Conservation (phyloP, 352 stramenopile species). For the Phytopythium chamaehyphon region DNA sequence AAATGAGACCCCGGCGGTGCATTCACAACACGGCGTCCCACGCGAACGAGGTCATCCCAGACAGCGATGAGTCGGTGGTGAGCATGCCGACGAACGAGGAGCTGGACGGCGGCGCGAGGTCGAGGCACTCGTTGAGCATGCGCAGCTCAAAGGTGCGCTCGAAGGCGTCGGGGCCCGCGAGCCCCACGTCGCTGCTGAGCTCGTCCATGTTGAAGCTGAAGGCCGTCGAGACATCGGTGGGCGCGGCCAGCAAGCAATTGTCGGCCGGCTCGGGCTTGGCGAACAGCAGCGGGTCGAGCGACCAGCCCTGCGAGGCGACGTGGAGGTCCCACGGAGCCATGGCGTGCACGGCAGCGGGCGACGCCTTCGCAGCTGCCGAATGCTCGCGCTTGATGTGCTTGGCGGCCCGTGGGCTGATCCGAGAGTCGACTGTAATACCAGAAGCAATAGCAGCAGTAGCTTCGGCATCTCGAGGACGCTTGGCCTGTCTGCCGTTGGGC, state of each 20-base stretch:
- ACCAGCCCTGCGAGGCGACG: constrained; percentile 11
- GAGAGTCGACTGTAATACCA: not conserved
- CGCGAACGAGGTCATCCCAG: not conserved
- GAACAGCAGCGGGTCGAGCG: constrained; percentile 20
- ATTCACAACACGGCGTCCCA: constrained; percentile 1
- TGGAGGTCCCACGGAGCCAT: constrained; percentile 8
- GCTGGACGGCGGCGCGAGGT: constrained; percentile 13
- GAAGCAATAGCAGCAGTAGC: not conserved
- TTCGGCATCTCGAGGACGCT: constrained; percentile 10
- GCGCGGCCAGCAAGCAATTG: constrained; percentile 11
- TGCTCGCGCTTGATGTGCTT: constrained; percentile 24
- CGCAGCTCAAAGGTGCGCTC: constrained; percentile 24
- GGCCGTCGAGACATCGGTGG: constrained; percentile 15
- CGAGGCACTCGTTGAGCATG: constrained; percentile 31
- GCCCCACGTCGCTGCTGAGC: constrained; percentile 27
- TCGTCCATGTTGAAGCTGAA: constrained; percentile 28
- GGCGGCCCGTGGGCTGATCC: constrained; percentile 5
- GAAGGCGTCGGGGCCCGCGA: constrained; percentile 8
- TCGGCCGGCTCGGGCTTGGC: constrained; percentile 8
- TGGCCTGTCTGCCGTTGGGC: constrained; percentile 18
- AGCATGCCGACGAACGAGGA: constrained; percentile 9
- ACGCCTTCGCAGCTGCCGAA: constrained; percentile 3
- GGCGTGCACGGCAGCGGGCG: not conserved
- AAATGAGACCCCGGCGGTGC: no score
- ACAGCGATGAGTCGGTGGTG: constrained; percentile 7